Conservation (phyloP, 495 filamentous ascomycete genomes). For the Neurospora sp. region DNA sequence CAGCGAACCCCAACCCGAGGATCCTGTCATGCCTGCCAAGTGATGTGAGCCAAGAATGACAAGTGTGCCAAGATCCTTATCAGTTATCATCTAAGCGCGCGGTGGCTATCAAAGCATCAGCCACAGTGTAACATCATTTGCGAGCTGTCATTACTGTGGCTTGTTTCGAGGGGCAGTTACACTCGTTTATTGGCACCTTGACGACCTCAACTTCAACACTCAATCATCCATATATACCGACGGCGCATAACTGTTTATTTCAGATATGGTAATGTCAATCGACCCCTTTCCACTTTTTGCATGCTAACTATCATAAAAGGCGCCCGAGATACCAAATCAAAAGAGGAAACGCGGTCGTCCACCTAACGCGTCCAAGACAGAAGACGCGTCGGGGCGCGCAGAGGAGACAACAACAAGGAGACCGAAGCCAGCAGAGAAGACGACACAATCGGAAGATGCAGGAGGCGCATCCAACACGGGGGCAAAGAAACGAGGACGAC, state of each 20-base stretch:
- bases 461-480: not conserved
- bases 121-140: not conserved
- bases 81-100: not conserved
- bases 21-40: not conserved
- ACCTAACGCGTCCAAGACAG: constrained; percentile 27
- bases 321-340: constrained; percentile 23
- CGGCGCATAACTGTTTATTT: constrained; percentile 5
- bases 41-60: not conserved
- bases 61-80: not conserved
- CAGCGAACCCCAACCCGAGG: not conserved
- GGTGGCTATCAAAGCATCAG: not conserved
- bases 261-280: constrained; percentile 22
- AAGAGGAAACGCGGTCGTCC: constrained; percentile 35
- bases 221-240: not conserved
- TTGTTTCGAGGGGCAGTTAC: not conserved
- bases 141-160: not conserved
- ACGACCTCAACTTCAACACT: not conserved
- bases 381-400: constrained; percentile 23
- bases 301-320: constrained; percentile 15
- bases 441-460: not conserved
- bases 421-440: not conserved
- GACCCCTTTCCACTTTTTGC: no score
- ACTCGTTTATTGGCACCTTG: not conserved
- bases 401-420: not conserved
- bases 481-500: constrained; percentile 16